phyloP scores from a whole-genome alignment of 2,329 filamentous ascomycete genomes.

The Aspergillus ustus region DNA sequence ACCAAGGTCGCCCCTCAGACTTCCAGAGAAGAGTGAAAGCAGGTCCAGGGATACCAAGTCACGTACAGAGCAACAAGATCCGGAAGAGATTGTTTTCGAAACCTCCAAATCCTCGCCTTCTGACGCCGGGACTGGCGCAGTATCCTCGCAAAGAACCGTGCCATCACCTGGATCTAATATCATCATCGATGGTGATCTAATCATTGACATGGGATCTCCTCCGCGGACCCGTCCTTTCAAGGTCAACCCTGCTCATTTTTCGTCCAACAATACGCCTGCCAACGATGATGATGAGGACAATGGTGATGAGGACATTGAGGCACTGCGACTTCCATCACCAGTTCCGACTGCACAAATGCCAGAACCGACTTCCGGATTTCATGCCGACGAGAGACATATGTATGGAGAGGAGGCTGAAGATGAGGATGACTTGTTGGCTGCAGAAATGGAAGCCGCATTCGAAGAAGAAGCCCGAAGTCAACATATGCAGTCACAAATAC shows the following conservation, averaged over 20 bases:
- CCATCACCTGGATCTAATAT: constrained; percentile 48
- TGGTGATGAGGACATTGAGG: constrained; percentile 47
- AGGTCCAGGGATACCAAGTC: constrained; percentile 2
- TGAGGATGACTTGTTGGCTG: constrained; percentile 60
- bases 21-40: constrained; percentile 5
- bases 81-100: constrained; percentile 27
- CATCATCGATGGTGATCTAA: constrained; percentile 52
- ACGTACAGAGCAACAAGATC: constrained; percentile 22
- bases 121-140: constrained; percentile 36
- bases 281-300: constrained; percentile 40
- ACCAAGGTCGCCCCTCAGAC: constrained; percentile 27
- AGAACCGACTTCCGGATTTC: constrained; percentile 25
- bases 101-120: constrained; percentile 34
- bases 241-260: constrained; percentile 48
- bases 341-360: constrained; percentile 28
- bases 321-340: constrained; percentile 44
- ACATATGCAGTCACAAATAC: constrained; percentile 31
- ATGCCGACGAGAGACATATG: constrained; percentile 33
- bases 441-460: constrained; percentile 62
- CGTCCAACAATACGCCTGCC: constrained; percentile 46
- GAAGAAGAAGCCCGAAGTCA: constrained; percentile 49
- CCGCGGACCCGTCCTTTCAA: constrained; percentile 46
- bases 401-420: constrained; percentile 26
- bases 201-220: constrained; percentile 55
- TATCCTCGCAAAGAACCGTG: constrained; percentile 37